Percentiles rank a stretch among this genome's conserved stretches.
These are phyloP conservation scores for Allium cepa DNA, from an alignment of 106 monocot genomes.

Conservation along the genomic window DNA sequence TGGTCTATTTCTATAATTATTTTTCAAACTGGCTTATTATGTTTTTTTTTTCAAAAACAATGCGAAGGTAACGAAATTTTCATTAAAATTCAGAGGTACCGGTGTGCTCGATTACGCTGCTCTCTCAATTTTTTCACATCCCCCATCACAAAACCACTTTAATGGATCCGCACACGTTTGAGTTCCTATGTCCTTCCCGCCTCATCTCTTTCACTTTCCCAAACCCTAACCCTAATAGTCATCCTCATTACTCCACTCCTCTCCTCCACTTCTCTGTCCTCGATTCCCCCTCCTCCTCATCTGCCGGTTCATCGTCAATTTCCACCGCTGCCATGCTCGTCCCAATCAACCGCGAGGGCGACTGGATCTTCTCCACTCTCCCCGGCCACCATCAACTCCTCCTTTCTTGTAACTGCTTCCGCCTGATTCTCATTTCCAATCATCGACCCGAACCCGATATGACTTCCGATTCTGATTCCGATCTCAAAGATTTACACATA, in stretches of 20 bases:
- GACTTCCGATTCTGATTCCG: conserved; percentile 7
- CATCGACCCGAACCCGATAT: conserved; percentile 24
- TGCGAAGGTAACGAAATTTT: no score
- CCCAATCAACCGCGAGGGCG: conserved; percentile 52
- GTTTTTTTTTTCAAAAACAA: no score
- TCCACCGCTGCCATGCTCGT: conserved; percentile 60
- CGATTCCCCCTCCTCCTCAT: conserved; percentile 34
- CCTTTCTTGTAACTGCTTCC: conserved; percentile 43
- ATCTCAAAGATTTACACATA: neutral
- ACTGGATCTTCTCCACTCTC: conserved; percentile 72
- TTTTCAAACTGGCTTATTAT: no score
- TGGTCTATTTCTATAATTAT: no score
- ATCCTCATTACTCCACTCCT: neutral
- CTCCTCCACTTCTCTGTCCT: conserved; percentile 68
- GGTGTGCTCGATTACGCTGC: no score
- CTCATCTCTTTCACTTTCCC: conserved; percentile 61
- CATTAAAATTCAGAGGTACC: no score
- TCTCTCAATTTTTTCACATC: no score
- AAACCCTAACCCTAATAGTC: conserved; percentile 20
- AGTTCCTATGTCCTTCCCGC: conserved; percentile 39
- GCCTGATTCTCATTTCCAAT: conserved; percentile 62
- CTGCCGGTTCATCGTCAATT: neutral
- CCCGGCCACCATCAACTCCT: conserved; percentile 66
- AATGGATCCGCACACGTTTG: conserved; percentile 16
- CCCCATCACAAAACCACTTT: no score